A percentile compares a stretch with the other conserved stretches of the same genome.
Conservation (phyloP, 2,329 filamentous ascomycete species). For the Xylaria sp. region DNA sequence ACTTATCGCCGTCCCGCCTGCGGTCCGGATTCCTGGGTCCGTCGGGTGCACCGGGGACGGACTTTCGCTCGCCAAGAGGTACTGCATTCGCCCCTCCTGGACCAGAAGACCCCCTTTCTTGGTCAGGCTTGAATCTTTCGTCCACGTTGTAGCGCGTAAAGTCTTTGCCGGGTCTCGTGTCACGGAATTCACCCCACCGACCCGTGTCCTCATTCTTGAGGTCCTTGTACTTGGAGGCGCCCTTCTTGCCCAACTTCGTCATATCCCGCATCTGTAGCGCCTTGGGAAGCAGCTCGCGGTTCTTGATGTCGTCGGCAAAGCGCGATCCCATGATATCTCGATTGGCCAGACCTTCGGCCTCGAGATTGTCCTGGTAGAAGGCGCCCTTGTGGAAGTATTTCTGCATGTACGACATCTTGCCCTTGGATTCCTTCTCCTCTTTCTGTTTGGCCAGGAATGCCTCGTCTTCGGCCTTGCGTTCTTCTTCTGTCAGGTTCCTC, state of each 20-base stretch:
- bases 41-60: conserved; percentile 36
- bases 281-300: conserved; percentile 82
- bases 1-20: conserved; percentile 29
- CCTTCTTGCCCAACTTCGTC: conserved; percentile 91
- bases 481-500: conserved; percentile 82
- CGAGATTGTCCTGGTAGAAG: conserved; percentile 85
- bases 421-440: conserved; percentile 75
- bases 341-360: conserved; percentile 73
- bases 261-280: conserved; percentile 92
- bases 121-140: conserved; percentile 70
- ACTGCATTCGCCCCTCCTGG: conserved; percentile 69
- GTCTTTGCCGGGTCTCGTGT: conserved; percentile 44
- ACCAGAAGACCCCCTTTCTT: conserved; percentile 50
- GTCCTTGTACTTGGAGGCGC: conserved; percentile 86
- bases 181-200: conserved; percentile 71
- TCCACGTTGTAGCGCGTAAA: conserved; percentile 55
- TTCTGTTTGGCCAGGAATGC: conserved; percentile 76
- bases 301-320: conserved; percentile 81
- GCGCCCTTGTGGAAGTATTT: conserved; percentile 97
- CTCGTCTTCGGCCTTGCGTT: conserved; percentile 83
- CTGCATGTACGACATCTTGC: conserved; percentile 88
- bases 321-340: conserved; percentile 84
- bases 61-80: conserved; percentile 66
- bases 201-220: conserved; percentile 90
- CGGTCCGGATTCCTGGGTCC: conserved; percentile 43